Evolutionary conservation across 2,329 filamentous ascomycete species (phyloP).

Genomic region (Ophiostoma himal-ulmi): DNA sequence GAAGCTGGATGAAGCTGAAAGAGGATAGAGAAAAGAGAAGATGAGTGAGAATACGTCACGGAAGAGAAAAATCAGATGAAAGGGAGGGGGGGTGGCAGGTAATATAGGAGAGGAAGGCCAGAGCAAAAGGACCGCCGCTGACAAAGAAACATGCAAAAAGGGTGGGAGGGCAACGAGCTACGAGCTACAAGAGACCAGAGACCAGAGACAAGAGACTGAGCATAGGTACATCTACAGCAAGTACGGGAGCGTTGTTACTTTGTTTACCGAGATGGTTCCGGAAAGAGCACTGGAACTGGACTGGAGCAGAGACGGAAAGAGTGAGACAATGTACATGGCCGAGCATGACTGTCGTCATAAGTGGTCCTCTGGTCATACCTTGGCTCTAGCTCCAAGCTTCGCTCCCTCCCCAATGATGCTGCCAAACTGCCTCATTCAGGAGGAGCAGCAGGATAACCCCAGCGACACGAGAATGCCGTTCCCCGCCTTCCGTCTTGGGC

Average conservation of each 20-base stretch:
- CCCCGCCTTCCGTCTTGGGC: not conserved
- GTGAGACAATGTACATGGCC: not conserved
- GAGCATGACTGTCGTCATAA: constrained; percentile 9
- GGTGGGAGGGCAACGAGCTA: not conserved
- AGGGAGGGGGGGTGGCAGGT: constrained; percentile 10
- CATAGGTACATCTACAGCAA: not conserved
- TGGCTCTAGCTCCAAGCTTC: not conserved
- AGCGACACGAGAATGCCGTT: not conserved
- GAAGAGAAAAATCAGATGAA: not conserved
- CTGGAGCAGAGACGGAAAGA: not conserved
- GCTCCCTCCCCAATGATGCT: not conserved
- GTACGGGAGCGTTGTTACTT: not conserved
- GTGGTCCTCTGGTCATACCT: constrained; percentile 1
- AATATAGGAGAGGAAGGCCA: constrained; percentile 9
- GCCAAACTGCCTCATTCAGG: not conserved
- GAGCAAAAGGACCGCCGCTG: constrained; percentile 5
- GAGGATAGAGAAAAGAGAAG: not conserved
- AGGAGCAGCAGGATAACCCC: not conserved
- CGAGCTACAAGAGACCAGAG: not conserved
- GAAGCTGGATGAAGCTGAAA: not conserved
- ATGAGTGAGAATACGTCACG: constrained; percentile 13
- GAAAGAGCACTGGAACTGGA: not conserved
- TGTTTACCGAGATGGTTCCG: constrained; percentile 12
- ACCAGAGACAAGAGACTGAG: no score
- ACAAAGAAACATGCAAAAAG: not conserved